Base-by-base conservation (phyloP, 23 red algal species). In the Agarophyton chilense region DNA sequence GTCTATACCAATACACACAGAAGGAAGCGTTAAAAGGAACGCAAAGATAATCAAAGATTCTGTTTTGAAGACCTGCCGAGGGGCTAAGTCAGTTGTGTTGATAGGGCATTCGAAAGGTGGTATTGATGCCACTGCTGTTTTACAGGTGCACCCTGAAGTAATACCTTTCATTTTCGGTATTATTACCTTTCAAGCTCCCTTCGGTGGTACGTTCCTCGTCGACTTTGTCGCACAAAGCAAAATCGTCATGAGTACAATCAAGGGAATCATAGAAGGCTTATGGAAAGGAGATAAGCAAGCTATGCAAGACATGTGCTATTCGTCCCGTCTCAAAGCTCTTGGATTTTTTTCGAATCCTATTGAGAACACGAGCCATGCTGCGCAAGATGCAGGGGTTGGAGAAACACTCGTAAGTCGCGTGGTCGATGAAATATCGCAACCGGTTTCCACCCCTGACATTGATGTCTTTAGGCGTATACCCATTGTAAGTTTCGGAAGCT, bases 1-100 rank as follows among this genome's bases (percentile, higher is more conserved):
- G 36, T 52, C 77, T n/a, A 64, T 75, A 2, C 84, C 84, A 56
- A 83, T 83, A 39, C 78, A 92, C 78, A 92, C 89, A 38, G 89
- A 92, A 35, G 78, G 89, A 49, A 83, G 89, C 78, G 74, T 92
- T 41, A 18, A 71, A 63, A 76, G 77, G 36, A 92, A 83, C 28
- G 57, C 64, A 0, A 73, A 74, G 28, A 60, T 75, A 33, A 77
- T 82, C 53, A 46, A 65, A 13, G 89, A 89, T 41, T 77, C 84
- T 46, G 58, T 89, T 53, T 43, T 89, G 54, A 79, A 79, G 31
- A 65, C 46, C 56, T 62, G 54, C 26, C 50, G 38, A 46, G 71
- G 71, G 53, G 17, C 51, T 8, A 77, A 79, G 55, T 89, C 84
- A 42, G 71, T 89, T 36, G 71, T 89, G 7, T 55, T 89, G 44